phyloP scores from a whole-genome alignment of 495 filamentous ascomycete genomes.

The Penicillium bialowiezense region DNA sequence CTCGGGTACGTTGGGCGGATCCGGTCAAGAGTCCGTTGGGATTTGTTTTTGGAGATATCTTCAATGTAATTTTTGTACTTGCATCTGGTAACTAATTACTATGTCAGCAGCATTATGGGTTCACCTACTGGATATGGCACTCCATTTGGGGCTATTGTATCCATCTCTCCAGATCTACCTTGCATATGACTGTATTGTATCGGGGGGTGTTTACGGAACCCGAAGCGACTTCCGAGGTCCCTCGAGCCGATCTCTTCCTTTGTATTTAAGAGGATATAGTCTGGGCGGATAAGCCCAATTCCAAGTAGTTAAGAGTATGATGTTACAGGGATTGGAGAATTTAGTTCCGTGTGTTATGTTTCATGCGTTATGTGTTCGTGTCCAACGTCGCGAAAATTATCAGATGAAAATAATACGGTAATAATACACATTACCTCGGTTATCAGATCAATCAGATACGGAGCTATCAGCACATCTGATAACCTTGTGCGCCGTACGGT shows the following conservation, averaged over 20 bases:
- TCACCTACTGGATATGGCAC: slow-evolving; percentile 13
- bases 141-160: slow-evolving; percentile 13
- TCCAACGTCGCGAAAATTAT: not conserved
- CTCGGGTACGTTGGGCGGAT: slow-evolving; percentile 3
- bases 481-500: not conserved
- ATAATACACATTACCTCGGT: slow-evolving; percentile 3
- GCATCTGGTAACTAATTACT: too few species aligned
- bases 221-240: not conserved
- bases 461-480: slow-evolving; percentile 3
- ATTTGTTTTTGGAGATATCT: not conserved
- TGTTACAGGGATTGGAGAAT: too few species aligned
- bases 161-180: slow-evolving; percentile 23
- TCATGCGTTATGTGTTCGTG: too few species aligned
- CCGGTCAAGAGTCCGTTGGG: not conserved
- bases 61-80: too few species aligned
- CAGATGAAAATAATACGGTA: not conserved
- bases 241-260: not conserved
- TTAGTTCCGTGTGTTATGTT: too few species aligned
- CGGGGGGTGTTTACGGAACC: not conserved
- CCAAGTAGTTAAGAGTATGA: too few species aligned
- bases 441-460: slow-evolving; percentile 24
- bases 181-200: slow-evolving; percentile 14
- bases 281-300: too few species aligned
- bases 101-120: slow-evolving; percentile 3
- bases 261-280: too few species aligned